Percentiles rank a stretch among this genome's conserved stretches.
Evolutionary conservation across 208 protist genomes (phyloP).

Genomic region (Leishmania mexicana): DNA sequence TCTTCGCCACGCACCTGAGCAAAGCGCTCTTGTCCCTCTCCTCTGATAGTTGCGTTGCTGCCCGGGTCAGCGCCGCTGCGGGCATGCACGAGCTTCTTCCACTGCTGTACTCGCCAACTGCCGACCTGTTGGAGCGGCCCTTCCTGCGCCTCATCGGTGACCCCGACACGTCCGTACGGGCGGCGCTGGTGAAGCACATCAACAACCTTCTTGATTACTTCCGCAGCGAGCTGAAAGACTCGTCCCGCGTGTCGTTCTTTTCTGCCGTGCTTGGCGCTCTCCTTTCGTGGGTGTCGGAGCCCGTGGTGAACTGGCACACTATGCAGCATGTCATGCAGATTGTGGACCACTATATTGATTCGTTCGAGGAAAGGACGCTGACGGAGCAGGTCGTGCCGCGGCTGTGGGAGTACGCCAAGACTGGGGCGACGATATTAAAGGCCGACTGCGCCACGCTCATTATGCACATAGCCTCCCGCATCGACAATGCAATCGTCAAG

Average conservation of each 20-base stretch:
- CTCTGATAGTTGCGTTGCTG: constrained; percentile 50
- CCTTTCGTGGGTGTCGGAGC: constrained; percentile 39
- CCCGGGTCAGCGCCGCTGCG: constrained; percentile 70
- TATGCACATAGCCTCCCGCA: constrained; percentile 46
- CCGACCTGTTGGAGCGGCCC: constrained; percentile 56
- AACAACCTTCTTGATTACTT: constrained; percentile 76
- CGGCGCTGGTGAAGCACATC: constrained; percentile 60
- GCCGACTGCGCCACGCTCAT: constrained; percentile 64
- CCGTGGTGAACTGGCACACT: constrained; percentile 69
- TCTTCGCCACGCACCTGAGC: constrained; percentile 71
- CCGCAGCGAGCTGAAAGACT: constrained; percentile 36
- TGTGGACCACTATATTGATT: constrained; percentile 53
- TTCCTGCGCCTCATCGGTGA: constrained; percentile 76
- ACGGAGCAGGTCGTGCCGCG: constrained; percentile 71
- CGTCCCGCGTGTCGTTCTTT: constrained; percentile 59
- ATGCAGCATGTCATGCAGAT: constrained; percentile 70
- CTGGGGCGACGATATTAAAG: constrained; percentile 66
- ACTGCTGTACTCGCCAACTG: constrained; percentile 66
- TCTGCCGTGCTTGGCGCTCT: constrained; percentile 46
- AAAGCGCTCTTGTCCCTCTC: constrained; percentile 66
- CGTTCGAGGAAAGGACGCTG: constrained; percentile 57
- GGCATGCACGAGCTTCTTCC: constrained; percentile 87
- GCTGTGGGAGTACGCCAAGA: constrained; percentile 60
- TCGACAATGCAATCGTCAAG: constrained; percentile 46
- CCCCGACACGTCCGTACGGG: constrained; percentile 54